Evolutionary conservation across 2,329 filamentous ascomycete species (phyloP), one percentile per base, ranked within the genome.

Genomic region (Dactylellina sp.): DNA sequence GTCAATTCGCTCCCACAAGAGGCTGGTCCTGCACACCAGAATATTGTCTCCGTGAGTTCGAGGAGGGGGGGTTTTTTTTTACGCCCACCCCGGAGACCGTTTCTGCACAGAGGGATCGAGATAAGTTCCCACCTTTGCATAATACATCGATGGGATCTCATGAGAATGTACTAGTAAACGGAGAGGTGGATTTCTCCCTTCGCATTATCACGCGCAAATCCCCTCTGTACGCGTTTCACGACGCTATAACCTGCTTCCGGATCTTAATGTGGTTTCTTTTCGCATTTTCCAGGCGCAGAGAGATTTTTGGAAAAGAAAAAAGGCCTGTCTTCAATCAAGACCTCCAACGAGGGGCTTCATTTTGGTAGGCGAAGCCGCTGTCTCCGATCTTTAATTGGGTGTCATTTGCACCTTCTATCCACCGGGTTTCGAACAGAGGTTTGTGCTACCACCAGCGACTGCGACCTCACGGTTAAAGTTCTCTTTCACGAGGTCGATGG

Each of bases 151-250:
- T 42, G 28, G 37, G 16, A 32, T 32, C 49, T 25, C n/a, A 22
- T 32, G 28, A 40, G 44, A 44, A 57, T 44, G 37, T 2, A 11
- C 39, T 37, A 32, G 57, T 49, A 40, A 49, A 50, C 32, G 40
- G 47, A 32, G 37, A 37, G 28, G 14, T 44, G 24, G 25, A 12
- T 22, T 35, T 3, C 24, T 9, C 20, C 56, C 49, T 72, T 65
- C 68, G 65, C 53, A 65, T 61, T 65, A 65, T 55, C 60, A 65
- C 68, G 68, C 68, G 68, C 49, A 72, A 53, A 53, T 62, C 39
- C 39, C 22, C 44, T 20, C 53, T 65, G 40, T 47, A 72, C 68
- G 68, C 68, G 68, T 72, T 65, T 52, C 68, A 72, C 60, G 46
- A 72, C 47, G 24, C 28, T 32, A 11, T 22, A 50, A 40, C 50